Evolutionary conservation across 2,329 filamentous ascomycete species (phyloP), one percentile per base, ranked within the genome.

Genomic region (Colletotrichum tanaceti): DNA sequence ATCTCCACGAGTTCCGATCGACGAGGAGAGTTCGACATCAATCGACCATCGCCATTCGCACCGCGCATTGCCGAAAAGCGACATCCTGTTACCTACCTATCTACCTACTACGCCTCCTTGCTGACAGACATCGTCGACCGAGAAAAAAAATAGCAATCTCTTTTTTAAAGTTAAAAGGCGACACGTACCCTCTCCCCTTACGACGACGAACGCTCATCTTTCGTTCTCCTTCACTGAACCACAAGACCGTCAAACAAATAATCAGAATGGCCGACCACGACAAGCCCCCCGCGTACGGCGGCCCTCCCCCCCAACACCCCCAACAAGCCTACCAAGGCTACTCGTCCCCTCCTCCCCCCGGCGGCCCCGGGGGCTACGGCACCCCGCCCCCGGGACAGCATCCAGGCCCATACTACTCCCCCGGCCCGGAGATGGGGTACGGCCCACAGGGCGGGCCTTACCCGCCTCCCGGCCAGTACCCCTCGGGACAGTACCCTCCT

Each of bases 261-360:
- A 16, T 9, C 43, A 43, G 38, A 44, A 85, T 85, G 83, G 78
- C 82, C 63, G 75, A 86, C 75, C 73, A 79, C 76, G 83, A 86
- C 62, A 77, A 83, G 41, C 86, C 86, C 61, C 85, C 85, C 32
- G 81, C 84, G 50, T 86, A 87, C 76, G 77, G 77, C 70, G 77
- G 74, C 60, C 77, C 75, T 65, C 75, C 76, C 28, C 78, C 78
- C 43, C 74, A 78, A 65, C 73, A 77, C 53, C 78, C 84, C 41
- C 82, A 83, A 71, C 78, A 80, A 16, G 78, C 84, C 1, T 85
- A 86, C 72, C 76, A 80, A 55, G 79, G 81, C 39, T 81, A 83
- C 71, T 74, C 75, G 60, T 77, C 76, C 13, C 76, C 77, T 44
- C 74, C 76, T 60, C 74, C 71, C n/a, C 70, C 73, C 54, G 74